A percentile compares a stretch with the other conserved stretches of the same genome.
Conservation (phyloP, 352 stramenopile genomes). For the Phytophthora tubulina region DNA sequence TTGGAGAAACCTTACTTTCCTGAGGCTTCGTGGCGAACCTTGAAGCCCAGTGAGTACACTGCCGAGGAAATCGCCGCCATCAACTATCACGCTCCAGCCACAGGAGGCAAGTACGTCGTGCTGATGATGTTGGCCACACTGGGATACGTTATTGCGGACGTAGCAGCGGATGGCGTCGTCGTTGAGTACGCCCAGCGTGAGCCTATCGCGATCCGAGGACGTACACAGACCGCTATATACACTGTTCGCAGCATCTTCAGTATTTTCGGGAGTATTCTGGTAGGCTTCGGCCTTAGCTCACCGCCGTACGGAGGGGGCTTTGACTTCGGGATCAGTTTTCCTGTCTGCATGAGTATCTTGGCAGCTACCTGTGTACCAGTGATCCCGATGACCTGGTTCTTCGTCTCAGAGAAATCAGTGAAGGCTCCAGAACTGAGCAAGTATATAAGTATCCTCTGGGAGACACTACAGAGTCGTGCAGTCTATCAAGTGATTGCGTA, state of each 20-base stretch:
- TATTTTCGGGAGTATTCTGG: constrained; percentile 44
- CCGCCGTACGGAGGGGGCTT: constrained; percentile 48
- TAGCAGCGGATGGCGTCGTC: constrained; percentile 54
- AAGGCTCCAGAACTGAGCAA: constrained; percentile 18
- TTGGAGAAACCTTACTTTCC: constrained; percentile 65
- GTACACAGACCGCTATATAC: constrained; percentile 55
- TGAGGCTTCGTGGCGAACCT: constrained; percentile 30
- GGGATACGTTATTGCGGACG: constrained; percentile 64
- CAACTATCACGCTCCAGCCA: constrained; percentile 45
- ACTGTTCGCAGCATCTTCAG: constrained; percentile 45
- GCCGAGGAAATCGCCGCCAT: constrained; percentile 33
- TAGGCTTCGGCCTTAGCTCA: constrained; percentile 50
- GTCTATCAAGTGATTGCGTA: constrained; percentile 55
- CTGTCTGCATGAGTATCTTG: constrained; percentile 36
- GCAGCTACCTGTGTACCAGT: constrained; percentile 40
- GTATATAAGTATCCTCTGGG: constrained; percentile 44
- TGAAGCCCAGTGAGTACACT: constrained; percentile 42
- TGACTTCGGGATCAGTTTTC: constrained; percentile 46
- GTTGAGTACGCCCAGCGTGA: constrained; percentile 60
- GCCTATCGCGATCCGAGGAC: constrained; percentile 43
- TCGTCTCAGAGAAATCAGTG: constrained; percentile 42
- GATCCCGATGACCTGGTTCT: constrained; percentile 48
- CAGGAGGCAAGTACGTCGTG: constrained; percentile 59
- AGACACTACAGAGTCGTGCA: constrained; percentile 40
- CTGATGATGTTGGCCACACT: constrained; percentile 64